Conservation (phyloP, 805 yeast genomes). For the Teunomyces cretensis region DNA sequence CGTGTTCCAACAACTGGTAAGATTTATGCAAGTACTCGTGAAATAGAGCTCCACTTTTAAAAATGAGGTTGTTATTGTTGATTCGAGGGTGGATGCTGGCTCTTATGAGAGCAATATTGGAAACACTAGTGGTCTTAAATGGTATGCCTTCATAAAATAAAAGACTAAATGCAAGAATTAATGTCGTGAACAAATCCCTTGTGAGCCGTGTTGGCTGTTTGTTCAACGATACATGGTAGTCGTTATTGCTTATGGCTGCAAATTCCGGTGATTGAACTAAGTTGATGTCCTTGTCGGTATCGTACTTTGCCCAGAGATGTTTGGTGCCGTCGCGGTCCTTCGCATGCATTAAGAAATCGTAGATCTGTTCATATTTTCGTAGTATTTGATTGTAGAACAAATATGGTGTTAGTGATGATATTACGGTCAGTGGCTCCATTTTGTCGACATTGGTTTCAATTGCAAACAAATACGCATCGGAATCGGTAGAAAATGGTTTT, state of each 20-base stretch:
- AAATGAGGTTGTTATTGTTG: not conserved
- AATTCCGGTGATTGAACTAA: not conserved
- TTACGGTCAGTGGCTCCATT: not conserved
- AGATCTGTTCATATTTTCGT: not conserved
- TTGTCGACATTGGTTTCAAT: not conserved
- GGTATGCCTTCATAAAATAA: constrained; percentile 1
- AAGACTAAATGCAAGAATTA: not conserved
- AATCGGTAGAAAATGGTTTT: not conserved
- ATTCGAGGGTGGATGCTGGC: not conserved
- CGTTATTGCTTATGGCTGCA: not conserved
- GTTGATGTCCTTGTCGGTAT: not conserved
- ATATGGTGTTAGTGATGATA: not conserved
- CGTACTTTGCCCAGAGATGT: not conserved
- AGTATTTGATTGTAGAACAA: not conserved
- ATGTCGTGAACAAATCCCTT: not conserved
- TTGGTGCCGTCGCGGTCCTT: not conserved
- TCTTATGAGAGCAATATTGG: not conserved
- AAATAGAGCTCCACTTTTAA: not conserved
- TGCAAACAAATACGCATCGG: not conserved
- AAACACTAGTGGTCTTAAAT: not conserved
- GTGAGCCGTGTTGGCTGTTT: not conserved
- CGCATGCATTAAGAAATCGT: not conserved
- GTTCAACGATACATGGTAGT: not conserved
- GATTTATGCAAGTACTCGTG: not conserved
- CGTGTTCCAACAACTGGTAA: not conserved